Evolutionary conservation across 768 basidiomycete species (phyloP), one percentile per base, ranked within the genome.

Genomic region (Rubroboletus satanas): DNA sequence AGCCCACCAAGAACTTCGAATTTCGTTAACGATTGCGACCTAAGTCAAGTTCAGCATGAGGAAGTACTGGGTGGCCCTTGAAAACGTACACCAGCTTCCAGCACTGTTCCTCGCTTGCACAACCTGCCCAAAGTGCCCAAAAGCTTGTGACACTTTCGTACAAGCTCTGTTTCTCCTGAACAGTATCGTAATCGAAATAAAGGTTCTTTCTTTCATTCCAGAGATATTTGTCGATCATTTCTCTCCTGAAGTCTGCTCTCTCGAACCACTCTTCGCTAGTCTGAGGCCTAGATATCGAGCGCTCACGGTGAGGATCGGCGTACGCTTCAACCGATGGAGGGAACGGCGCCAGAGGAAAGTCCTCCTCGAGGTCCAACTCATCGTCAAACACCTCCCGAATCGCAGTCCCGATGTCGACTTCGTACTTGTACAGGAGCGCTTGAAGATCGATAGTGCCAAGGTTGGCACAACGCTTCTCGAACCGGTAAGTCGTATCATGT

Each of bases 61-160:
- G 26, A 42, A 33, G 31, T 49, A 32, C 43, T 31, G 36, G 48
- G 51, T 28, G 29, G 47, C 49, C 41, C 43, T 18, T 28, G 26
- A 38, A 58, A 15, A 84, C 91, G 57, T 77, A 94, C 91, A 98
- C 87, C 62, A 99, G 83, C 71, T 87, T 84, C 84, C 91, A 87
- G 52, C 89, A 88, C 72, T 99, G 96, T 62, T 94, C 88, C 62
- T 98, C 96, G 57, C 92, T 95, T 38, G 95, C 94, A 71, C 93
- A 96, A 12, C 96, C 96, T 14, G 93, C 93, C 96, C 96, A 99
- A 35, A 99, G 79, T 36, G 93, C 83, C 94, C 95, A 99, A 71
- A 94, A 89, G 28, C 89, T 80, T 0, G 96, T 99, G n/a, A 93
- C 97, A 67, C 89, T 90, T 77, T 99, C 96, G 67, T 98, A 99